phyloP scores from a whole-genome alignment of 306 rosid species.

The Adenanthera pavonina region DNA sequence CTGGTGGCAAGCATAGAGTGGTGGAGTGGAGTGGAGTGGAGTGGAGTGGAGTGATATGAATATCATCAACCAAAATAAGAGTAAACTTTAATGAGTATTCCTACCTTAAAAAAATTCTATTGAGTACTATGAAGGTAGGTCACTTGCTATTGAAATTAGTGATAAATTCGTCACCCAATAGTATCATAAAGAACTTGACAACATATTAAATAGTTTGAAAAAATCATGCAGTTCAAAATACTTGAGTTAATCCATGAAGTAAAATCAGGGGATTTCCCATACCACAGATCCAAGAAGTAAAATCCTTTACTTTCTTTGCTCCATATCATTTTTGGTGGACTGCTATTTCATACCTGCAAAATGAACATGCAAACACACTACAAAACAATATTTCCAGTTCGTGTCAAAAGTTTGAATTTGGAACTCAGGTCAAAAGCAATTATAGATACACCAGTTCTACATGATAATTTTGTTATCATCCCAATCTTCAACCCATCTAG shows the following conservation, averaged over 20 bases:
- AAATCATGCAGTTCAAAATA: constrained; percentile 40
- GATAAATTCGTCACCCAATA: constrained; percentile 26
- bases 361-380: constrained; percentile 16
- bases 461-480: constrained; percentile 93
- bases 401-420: not conserved
- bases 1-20: not conserved
- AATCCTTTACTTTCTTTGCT: constrained; percentile 77
- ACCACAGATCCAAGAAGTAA: constrained; percentile 99
- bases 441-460: constrained; percentile 74
- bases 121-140: constrained; percentile 6
- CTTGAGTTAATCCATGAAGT: constrained; percentile 28
- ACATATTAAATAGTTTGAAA: constrained; percentile 9
- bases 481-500: constrained; percentile 99
- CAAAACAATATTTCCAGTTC: too few species aligned
- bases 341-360: constrained; percentile 87
- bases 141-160: constrained; percentile 1
- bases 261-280: constrained; percentile 84
- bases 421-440: constrained; percentile 35
- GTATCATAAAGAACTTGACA: constrained; percentile 10
- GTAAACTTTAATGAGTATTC: not conserved
- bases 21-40: not conserved
- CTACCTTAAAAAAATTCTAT: not conserved
- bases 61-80: constrained; percentile 27
- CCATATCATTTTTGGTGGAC: constrained; percentile 99
- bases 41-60: not conserved